Percentiles rank a stretch among this genome's conserved stretches.
phyloP scores from a whole-genome alignment of 495 filamentous ascomycete species.

The Neurospora sp. region DNA sequence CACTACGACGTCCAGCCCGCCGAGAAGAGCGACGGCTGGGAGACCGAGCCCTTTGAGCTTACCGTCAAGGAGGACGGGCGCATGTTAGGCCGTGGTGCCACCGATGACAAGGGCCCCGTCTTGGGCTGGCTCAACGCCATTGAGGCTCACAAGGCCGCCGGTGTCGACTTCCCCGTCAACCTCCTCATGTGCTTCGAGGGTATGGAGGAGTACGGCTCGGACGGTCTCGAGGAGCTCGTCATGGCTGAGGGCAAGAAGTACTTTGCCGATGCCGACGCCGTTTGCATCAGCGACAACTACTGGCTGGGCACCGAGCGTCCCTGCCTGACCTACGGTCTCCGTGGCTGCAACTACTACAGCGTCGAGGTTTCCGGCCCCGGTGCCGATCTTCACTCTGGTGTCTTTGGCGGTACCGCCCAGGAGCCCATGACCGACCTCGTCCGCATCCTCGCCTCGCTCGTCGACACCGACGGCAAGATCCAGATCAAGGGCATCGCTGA shows the following conservation, averaged over 20 bases:
- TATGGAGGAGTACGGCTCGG: slow-evolving; percentile 98
- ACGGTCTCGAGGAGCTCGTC: slow-evolving; percentile 93
- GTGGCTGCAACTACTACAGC: slow-evolving; percentile 94
- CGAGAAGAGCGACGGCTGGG: slow-evolving; percentile 88
- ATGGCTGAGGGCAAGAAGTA: slow-evolving; percentile 75
- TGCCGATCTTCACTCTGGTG: slow-evolving; percentile 89
- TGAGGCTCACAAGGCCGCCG: slow-evolving; percentile 90
- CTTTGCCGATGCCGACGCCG: slow-evolving; percentile 91
- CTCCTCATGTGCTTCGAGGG: slow-evolving; percentile 99
- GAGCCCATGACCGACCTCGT: slow-evolving; percentile 98
- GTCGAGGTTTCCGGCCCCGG: slow-evolving; percentile 80
- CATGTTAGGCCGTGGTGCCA: slow-evolving; percentile 93
- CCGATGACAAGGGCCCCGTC: slow-evolving; percentile 97
- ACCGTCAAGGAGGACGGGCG: slow-evolving; percentile 79
- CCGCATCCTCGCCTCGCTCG: slow-evolving; percentile 66
- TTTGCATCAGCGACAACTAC: slow-evolving; percentile 99
- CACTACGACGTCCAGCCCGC: slow-evolving; percentile 99
- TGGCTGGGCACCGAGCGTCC: slow-evolving; percentile 98
- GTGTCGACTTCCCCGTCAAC: slow-evolving; percentile 92
- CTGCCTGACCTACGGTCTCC: slow-evolving; percentile 94
- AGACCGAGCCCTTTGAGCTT: slow-evolving; percentile 87
- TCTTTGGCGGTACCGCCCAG: slow-evolving; percentile 90
- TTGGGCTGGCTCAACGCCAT: slow-evolving; percentile 97
- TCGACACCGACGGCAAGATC: slow-evolving; percentile 85
- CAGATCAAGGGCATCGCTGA: slow-evolving; percentile 80